Percentiles rank a stretch among this genome's conserved stretches.
Conservation (phyloP, 768 basidiomycete genomes). For the Lactarius akahatsu region DNA sequence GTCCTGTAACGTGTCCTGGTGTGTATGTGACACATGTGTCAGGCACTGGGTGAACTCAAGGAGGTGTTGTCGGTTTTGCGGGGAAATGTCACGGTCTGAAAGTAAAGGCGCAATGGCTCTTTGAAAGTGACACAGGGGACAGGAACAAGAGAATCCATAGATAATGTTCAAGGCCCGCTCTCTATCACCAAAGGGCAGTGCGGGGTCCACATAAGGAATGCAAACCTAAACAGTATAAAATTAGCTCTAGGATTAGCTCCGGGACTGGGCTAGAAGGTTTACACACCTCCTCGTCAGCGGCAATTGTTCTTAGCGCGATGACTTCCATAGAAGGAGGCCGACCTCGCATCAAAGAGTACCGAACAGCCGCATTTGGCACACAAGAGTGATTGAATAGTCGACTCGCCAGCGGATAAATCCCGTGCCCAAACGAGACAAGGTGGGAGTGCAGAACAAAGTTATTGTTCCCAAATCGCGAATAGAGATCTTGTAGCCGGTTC, state of each 20-base stretch:
- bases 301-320: conserved; percentile 58
- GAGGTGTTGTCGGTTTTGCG: conserved; percentile 41
- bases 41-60: conserved; percentile 25
- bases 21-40: conserved; percentile 11
- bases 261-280: neutral
- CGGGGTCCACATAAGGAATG: conserved; percentile 78
- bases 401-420: conserved; percentile 74
- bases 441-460: conserved; percentile 79
- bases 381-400: conserved; percentile 85
- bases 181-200: conserved; percentile 56
- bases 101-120: conserved; percentile 40
- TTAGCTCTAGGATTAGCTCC: neutral
- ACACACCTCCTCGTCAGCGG: conserved; percentile 63
- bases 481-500: conserved; percentile 38
- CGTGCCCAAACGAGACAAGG: conserved; percentile 67
- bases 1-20: conserved; percentile 20
- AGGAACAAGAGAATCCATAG: conserved; percentile 69
- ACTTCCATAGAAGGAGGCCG: conserved; percentile 58
- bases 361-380: conserved; percentile 65
- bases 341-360: conserved; percentile 47
- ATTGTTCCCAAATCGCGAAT: conserved; percentile 72
- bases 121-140: conserved; percentile 55
- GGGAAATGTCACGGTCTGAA: conserved; percentile 36
- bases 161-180: conserved; percentile 56
- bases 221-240: conserved; percentile 51